A percentile compares a stretch with the other conserved stretches of the same genome.
These are phyloP conservation scores for Plasmopara viticola DNA, from an alignment of 352 stramenopile species.

Conservation along the genomic window DNA sequence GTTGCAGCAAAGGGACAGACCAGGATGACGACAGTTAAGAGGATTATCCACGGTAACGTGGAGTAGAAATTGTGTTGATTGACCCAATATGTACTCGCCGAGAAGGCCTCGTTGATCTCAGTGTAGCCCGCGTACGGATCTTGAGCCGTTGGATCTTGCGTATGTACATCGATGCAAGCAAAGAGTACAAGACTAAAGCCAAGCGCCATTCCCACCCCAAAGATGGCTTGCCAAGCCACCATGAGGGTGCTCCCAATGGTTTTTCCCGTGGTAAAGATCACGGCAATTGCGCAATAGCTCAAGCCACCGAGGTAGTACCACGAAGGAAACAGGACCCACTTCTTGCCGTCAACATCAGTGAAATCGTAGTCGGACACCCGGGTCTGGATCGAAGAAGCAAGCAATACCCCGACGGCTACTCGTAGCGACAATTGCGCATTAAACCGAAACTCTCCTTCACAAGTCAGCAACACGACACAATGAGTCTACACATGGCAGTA, in stretches of 20 bases:
- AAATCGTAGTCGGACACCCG: constrained; percentile 28
- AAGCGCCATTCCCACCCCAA: constrained; percentile 62
- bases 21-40: constrained; percentile 61
- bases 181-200: constrained; percentile 76
- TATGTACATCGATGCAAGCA: constrained; percentile 34
- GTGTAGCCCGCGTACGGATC: constrained; percentile 37
- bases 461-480: too few species aligned
- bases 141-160: constrained; percentile 17
- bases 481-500: not conserved
- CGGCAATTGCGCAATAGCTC: constrained; percentile 65
- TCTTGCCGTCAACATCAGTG: constrained; percentile 16
- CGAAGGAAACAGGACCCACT: constrained; percentile 40
- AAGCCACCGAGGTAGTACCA: constrained; percentile 61
- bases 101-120: constrained; percentile 51
- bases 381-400: constrained; percentile 37
- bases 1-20: constrained; percentile 34
- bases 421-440: constrained; percentile 34
- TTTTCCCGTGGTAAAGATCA: constrained; percentile 64
- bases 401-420: constrained; percentile 32
- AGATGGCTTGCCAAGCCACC: constrained; percentile 64
- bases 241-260: constrained; percentile 67
- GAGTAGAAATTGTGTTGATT: constrained; percentile 72
- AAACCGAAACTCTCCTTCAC: constrained; percentile 21
- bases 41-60: constrained; percentile 65
- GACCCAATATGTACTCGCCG: constrained; percentile 54